Conservation (phyloP, 331 rosid genomes). For the Ulmus americana region DNA sequence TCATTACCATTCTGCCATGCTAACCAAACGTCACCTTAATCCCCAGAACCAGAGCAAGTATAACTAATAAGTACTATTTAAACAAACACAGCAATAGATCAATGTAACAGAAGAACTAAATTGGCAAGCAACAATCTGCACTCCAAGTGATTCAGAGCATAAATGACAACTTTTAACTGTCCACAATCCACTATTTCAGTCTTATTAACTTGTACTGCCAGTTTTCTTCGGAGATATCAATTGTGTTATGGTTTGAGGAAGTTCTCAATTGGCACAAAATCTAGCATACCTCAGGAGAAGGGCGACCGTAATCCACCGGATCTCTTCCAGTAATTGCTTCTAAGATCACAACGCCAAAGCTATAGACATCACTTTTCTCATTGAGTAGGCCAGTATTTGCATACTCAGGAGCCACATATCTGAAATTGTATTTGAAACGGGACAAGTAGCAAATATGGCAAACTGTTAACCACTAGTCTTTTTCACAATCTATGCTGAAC, state of each 20-base stretch:
- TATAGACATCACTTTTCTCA: conserved; percentile 89
- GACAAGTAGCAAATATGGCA: not conserved
- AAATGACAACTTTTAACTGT: not conserved
- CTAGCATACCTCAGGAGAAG: conserved; percentile 57
- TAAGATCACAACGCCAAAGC: conserved; percentile 78
- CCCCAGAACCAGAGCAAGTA: conserved; percentile 1
- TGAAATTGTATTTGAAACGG: conserved; percentile 11
- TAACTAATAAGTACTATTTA: not conserved
- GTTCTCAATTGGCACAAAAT: not conserved
- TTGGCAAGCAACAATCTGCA: not conserved
- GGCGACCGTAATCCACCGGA: conserved; percentile 89
- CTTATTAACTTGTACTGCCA: not conserved
- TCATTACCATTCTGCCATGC: too few species aligned
- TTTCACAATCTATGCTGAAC: not conserved
- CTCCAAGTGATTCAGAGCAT: not conserved
- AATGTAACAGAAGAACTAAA: not conserved
- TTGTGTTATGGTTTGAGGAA: not conserved
- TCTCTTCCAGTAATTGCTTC: conserved; percentile 91
- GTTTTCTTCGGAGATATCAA: not conserved
- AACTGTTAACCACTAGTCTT: conserved; percentile 1
- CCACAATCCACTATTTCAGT: not conserved
- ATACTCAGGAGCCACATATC: conserved; percentile 92
- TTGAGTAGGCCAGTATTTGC: conserved; percentile 87
- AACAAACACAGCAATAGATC: not conserved
- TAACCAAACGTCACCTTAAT: too few species aligned